Percentiles rank a stretch among this genome's conserved stretches.
Conservation (phyloP, 2,329 filamentous ascomycete genomes). For the Clarireedia monteithiana region DNA sequence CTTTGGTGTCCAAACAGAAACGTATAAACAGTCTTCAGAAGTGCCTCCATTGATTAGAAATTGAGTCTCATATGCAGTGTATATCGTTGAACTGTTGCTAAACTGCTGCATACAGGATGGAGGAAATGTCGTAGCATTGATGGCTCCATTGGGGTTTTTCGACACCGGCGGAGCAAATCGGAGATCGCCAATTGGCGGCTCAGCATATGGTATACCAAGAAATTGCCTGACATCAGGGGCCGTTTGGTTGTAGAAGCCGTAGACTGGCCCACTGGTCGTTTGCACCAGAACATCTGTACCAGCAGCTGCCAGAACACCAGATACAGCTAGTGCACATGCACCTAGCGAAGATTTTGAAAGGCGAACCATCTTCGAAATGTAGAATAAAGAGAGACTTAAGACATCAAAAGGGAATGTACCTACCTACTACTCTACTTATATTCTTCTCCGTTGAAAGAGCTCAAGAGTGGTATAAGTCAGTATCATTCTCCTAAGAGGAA, state of each 20-base stretch:
- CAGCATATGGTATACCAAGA: conserved; percentile 33
- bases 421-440: too few species aligned
- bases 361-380: too few species aligned
- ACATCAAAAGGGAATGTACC: too few species aligned
- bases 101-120: conserved; percentile 18
- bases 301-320: neutral
- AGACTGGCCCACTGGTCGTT: conserved; percentile 13
- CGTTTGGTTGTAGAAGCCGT: conserved; percentile 14
- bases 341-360: too few species aligned
- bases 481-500: too few species aligned
- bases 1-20: neutral
- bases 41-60: neutral
- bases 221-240: conserved; percentile 26
- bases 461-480: too few species aligned
- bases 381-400: too few species aligned
- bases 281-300: conserved; percentile 2
- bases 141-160: conserved; percentile 5
- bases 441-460: too few species aligned
- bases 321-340: too few species aligned
- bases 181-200: conserved; percentile 30
- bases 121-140: conserved; percentile 15
- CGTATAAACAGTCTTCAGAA: neutral
- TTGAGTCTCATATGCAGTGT: conserved; percentile 1
- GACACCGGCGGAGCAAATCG: conserved; percentile 30
- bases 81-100: conserved; percentile 9